A percentile compares a stretch with the other conserved stretches of the same genome.
phyloP scores from a whole-genome alignment of 139 green algal genomes.

The Auxenochlorella pyrenoidosa region DNA sequence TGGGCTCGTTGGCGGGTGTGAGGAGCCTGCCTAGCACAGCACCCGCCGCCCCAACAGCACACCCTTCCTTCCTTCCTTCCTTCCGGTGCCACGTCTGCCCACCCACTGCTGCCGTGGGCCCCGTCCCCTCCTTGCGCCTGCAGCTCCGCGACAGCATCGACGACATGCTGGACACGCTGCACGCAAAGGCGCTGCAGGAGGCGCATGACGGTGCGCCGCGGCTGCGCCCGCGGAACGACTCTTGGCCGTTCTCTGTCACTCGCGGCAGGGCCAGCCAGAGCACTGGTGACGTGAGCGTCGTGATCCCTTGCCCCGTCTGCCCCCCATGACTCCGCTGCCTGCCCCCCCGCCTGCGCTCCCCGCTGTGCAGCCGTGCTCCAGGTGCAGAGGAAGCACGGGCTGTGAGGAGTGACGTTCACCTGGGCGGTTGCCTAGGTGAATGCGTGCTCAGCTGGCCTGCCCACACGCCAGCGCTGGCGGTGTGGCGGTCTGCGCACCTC shows the following conservation, averaged over 20 bases:
- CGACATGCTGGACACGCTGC: neutral
- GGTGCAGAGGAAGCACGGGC: neutral
- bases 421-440: no score
- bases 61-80: neutral
- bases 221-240: no score
- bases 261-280: no score
- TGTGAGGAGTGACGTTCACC: neutral
- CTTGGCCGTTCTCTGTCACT: no score
- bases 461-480: no score
- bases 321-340: neutral
- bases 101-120: neutral
- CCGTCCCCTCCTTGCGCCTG: neutral
- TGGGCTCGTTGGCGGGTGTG: neutral
- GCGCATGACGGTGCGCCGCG: neutral
- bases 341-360: neutral
- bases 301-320: no score
- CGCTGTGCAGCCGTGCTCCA: neutral
- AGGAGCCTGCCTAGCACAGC: no score
- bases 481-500: no score
- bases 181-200: neutral
- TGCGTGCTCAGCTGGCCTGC: no score
- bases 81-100: neutral
- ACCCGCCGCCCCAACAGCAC: no score
- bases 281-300: no score
- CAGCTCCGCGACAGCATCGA: neutral